Conservation (phyloP, 1,284 basidiomycete genomes). For the Melampsora americana region DNA sequence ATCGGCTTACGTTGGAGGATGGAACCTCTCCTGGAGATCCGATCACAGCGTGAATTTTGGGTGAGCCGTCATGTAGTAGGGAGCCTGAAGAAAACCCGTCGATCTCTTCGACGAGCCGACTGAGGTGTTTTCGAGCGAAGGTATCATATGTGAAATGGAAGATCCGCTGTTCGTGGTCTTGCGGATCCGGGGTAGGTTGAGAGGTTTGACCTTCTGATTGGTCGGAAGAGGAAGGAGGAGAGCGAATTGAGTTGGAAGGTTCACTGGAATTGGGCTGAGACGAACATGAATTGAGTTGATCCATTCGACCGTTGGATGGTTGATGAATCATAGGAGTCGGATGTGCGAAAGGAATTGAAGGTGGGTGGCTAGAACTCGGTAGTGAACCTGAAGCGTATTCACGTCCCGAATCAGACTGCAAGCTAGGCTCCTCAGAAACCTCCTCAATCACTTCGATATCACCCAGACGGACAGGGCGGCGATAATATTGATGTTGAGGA, state of each 20-base stretch:
- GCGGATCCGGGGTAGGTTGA: not conserved
- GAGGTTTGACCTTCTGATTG: not conserved
- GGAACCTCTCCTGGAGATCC: conserved; percentile 42
- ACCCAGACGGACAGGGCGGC: not conserved
- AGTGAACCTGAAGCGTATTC: conserved; percentile 18
- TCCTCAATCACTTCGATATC: conserved; percentile 6
- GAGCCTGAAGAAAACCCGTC: conserved; percentile 46
- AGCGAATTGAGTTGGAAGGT: not conserved
- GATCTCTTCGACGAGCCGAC: conserved; percentile 74
- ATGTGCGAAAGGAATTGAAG: conserved; percentile 43
- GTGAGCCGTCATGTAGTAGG: conserved; percentile 2
- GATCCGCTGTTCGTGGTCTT: conserved; percentile 52
- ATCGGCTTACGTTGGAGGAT: conserved; percentile 18
- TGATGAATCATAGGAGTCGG: conserved; percentile 31
- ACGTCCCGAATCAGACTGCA: conserved; percentile 7
- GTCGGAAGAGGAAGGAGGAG: not conserved
- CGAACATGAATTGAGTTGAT: not conserved
- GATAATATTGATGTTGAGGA: not conserved
- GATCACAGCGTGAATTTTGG: conserved; percentile 36
- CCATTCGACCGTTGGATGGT: not conserved
- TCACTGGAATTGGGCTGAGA: conserved; percentile 3
- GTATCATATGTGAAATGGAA: conserved; percentile 93
- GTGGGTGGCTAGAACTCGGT: conserved; percentile 22
- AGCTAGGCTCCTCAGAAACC: not conserved
- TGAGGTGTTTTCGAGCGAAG: conserved; percentile 83